These are phyloP conservation scores for Sclerospora graminicola DNA, from an alignment of 352 stramenopile species.

Conservation along the genomic window DNA sequence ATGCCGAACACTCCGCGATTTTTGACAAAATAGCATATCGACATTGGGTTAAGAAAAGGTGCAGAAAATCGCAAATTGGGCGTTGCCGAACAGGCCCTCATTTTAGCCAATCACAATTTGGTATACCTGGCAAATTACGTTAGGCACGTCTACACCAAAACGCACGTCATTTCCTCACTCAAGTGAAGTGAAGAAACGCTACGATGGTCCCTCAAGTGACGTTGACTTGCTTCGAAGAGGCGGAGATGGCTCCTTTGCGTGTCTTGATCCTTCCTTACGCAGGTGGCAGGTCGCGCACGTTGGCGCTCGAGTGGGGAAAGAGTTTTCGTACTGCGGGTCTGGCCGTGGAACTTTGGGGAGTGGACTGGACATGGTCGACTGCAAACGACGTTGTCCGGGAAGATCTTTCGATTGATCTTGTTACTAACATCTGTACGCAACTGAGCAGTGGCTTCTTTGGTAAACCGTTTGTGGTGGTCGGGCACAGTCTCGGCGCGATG, in stretches of 20 bases:
- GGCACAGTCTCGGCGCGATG: conserved; percentile 61
- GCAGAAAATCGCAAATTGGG: too few relatives aligned
- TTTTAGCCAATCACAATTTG: too few relatives aligned
- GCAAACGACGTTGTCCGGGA: conserved; percentile 5
- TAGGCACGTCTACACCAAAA: too few relatives aligned
- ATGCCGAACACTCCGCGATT: too few relatives aligned
- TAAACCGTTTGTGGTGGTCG: conserved; percentile 58
- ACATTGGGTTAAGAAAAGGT: too few relatives aligned
- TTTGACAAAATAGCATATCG: too few relatives aligned
- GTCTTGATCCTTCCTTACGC: conserved; percentile 54
- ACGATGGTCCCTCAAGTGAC: conserved; percentile 27
- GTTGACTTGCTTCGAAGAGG: conserved; percentile 51
- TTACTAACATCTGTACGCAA: conserved; percentile 27
- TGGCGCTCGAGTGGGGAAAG: conserved; percentile 37
- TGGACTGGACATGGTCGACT: conserved; percentile 42
- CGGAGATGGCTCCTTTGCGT: conserved; percentile 48
- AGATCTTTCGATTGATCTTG: conserved; percentile 16
- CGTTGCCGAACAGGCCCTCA: too few relatives aligned
- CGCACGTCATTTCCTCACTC: too few relatives aligned
- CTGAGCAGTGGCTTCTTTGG: conserved; percentile 54
- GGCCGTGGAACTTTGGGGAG: conserved; percentile 43
- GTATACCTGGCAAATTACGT: too few relatives aligned
- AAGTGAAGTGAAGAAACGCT: too few relatives aligned
- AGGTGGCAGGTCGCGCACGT: conserved; percentile 28
- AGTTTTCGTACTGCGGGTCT: conserved; percentile 24